Base-by-base conservation (phyloP, 1,284 basidiomycete genomes). In the Rhizoctonia solani region DNA sequence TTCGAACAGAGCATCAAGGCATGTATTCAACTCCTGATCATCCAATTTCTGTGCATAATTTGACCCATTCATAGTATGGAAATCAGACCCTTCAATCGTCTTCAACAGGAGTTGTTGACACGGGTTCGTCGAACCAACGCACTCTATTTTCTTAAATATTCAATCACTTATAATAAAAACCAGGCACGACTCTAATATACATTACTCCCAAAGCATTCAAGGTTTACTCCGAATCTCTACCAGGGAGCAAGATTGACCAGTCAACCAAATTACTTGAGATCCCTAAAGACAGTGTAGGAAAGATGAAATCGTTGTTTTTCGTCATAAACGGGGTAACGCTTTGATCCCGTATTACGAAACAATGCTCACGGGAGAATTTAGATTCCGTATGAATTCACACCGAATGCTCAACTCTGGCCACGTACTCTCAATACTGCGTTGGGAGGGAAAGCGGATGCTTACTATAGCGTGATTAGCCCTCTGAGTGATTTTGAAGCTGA, bases 161-260 rank as follows among this genome's bases (percentile, higher is more conserved):
- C 29, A 47, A 9, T 34, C 27, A 32, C 14, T 21, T n/a, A n/a
- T n/a, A n/a, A n/a, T n/a, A n/a, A n/a, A n/a, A 32, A n/a, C 3
- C 29, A 65, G 61, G 61, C 21, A 65, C 61, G 14, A 65, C 61
- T 6, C 50, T 65, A 1, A 19, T 65, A 19, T 65, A 65, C 27
- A 65, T 65, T 27, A 65, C 61, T 21, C 61, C 61, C 37, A 65
- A 65, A 29, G 61, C 61, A 1, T 65, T 65, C 61, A 65, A 65
- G 61, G 23, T 27, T 5, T 65, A 65, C 61, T 42, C 61, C 8
- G 50, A 65, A 4, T 53, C 61, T 4, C 59, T 65, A 5, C 61
- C 61, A 2, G 61, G 61, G 14, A 65, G 61, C 61, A 65, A 54
- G 29, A 44, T 54, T 6, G 61, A 65, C 23, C 19, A 29, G 1